Evolutionary conservation across 1,284 basidiomycete genomes (phyloP).

Genomic region (Cryptococcus hybrid): DNA sequence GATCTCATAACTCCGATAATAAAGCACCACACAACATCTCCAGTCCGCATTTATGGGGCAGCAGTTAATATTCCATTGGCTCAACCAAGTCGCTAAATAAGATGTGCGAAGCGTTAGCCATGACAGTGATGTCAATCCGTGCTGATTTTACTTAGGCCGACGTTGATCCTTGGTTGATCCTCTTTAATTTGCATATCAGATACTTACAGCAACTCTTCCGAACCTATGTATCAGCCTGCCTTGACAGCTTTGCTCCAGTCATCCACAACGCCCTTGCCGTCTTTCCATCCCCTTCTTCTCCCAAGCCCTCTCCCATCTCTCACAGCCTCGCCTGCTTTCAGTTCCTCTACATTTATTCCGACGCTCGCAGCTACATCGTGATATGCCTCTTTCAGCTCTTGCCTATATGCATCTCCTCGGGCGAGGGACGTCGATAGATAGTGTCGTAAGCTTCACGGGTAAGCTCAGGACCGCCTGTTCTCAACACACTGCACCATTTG

Average conservation of each 20-base stretch:
- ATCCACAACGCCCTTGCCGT: slow-evolving; percentile 56
- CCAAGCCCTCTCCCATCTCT: slow-evolving; percentile 3
- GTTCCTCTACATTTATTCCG: slow-evolving; percentile 45
- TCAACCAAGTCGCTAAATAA: too few relatives aligned
- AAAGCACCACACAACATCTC: too few relatives aligned
- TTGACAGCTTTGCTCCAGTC: slow-evolving; percentile 68
- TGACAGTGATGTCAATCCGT: too few relatives aligned
- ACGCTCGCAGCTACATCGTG: slow-evolving; percentile 25
- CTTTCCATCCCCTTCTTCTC: slow-evolving; percentile 37
- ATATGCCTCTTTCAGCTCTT: slow-evolving; percentile 51
- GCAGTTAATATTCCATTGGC: too few relatives aligned
- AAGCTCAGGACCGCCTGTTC: slow-evolving; percentile 78
- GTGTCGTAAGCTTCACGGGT: slow-evolving; percentile 67
- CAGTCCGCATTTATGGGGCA: too few relatives aligned
- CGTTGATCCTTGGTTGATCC: too few relatives aligned
- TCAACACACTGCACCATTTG: slow-evolving; percentile 59
- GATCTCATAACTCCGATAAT: too few relatives aligned
- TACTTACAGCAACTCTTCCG: too few relatives aligned
- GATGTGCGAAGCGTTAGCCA: too few relatives aligned
- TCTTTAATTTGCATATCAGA: too few relatives aligned
- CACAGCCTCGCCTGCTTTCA: slow-evolving; percentile 40
- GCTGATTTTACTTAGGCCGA: too few relatives aligned
- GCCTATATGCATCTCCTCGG: slow-evolving; percentile 32
- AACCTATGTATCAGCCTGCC: not conserved
- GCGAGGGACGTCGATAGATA: slow-evolving; percentile 30